Percentiles rank a stretch among this genome's conserved stretches.
phyloP scores from a whole-genome alignment of 2,329 filamentous ascomycete genomes.

The Curvularia lunata region DNA sequence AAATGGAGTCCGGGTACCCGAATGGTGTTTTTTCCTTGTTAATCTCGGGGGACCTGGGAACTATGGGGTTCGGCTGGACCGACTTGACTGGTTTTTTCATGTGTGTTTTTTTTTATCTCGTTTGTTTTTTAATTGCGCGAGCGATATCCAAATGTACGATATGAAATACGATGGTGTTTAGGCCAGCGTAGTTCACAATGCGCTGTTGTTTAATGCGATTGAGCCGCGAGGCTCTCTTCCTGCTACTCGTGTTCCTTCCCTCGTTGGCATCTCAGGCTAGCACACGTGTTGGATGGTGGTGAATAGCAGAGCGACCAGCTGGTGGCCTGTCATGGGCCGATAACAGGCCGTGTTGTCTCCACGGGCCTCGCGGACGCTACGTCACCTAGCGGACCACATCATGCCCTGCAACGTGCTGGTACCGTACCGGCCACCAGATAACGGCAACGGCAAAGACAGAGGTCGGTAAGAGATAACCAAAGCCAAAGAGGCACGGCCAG shows the following conservation, averaged over 20 bases:
- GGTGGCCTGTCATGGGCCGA: neutral
- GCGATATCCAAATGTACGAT: conserved; percentile 25
- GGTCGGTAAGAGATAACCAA: neutral
- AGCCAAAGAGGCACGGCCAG: neutral
- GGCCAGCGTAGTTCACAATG: conserved; percentile 1
- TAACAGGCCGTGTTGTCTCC: neutral
- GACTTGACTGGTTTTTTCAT: conserved; percentile 11
- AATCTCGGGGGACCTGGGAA: neutral
- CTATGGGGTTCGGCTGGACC: conserved; percentile 29
- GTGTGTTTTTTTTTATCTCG: conserved; percentile 11
- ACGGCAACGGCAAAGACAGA: neutral
- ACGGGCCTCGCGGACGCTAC: neutral
- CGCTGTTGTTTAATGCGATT: neutral
- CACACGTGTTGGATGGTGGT: neutral
- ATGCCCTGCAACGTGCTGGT: neutral
- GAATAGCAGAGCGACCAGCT: neutral
- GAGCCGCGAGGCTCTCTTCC: neutral
- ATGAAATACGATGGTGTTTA: conserved; percentile 1
- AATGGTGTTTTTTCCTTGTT: neutral
- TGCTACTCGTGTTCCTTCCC: neutral
- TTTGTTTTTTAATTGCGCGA: conserved; percentile 5
- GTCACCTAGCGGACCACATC: neutral
- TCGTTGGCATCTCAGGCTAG: neutral
- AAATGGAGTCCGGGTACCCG: conserved; percentile 3
- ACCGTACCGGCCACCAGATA: too few relatives aligned